A percentile compares a stretch with the other conserved stretches of the same genome.
phyloP scores from a whole-genome alignment of 2,329 filamentous ascomycete species.

The Mycocentrospora acerina region DNA sequence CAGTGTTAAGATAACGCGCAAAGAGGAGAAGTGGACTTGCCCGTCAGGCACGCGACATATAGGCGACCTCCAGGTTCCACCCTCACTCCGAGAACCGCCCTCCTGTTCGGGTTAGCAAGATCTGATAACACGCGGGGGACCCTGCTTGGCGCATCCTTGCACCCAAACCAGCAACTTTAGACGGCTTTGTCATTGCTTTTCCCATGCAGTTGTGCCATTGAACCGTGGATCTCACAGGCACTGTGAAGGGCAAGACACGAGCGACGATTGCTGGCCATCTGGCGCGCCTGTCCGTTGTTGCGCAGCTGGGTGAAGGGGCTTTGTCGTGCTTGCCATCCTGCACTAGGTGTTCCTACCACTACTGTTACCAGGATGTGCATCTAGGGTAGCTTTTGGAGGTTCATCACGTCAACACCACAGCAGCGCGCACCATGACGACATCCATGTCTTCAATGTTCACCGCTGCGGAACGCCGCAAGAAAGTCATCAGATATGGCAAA shows the following conservation, averaged over 20 bases:
- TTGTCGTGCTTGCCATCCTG: conserved; percentile 3
- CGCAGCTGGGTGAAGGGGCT: background rate
- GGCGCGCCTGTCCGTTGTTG: background rate
- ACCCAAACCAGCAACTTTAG: conserved; percentile 13
- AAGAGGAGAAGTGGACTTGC: conserved; percentile 18
- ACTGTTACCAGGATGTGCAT: conserved; percentile 27
- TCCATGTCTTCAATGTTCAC: conserved; percentile 32
- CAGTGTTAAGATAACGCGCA: conserved; percentile 18
- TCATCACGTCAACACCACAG: conserved; percentile 10
- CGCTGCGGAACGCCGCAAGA: conserved; percentile 39
- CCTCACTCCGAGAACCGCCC: conserved; percentile 20
- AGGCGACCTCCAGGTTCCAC: conserved; percentile 38
- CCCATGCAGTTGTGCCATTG: no score
- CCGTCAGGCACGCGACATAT: conserved; percentile 35
- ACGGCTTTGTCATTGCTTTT: conserved; percentile 19
- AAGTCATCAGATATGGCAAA: conserved; percentile 43
- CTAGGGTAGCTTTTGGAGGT: conserved; percentile 10
- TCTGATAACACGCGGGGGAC: conserved; percentile 11
- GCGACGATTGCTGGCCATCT: background rate
- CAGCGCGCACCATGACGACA: conserved; percentile 21
- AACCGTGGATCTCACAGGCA: background rate
- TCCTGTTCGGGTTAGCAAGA: conserved; percentile 21
- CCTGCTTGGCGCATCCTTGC: conserved; percentile 14
- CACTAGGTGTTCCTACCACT: conserved; percentile 3
- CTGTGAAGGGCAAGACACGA: conserved; percentile 3